phyloP scores from a whole-genome alignment of 768 basidiomycete genomes.

The Cyclocybe aegerita region DNA sequence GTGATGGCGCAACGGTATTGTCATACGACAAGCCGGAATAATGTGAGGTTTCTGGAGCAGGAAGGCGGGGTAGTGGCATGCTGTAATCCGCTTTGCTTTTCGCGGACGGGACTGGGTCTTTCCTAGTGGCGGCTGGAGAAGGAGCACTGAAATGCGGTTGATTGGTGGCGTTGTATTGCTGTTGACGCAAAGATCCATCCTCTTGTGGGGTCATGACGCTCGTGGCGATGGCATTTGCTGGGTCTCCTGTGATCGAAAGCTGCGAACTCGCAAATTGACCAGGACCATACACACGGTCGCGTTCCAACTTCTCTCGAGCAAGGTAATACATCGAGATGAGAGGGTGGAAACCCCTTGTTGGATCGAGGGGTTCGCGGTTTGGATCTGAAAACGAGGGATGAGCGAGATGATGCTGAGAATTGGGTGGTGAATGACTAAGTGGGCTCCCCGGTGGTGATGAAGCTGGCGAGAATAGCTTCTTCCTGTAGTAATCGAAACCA shows the following conservation, averaged over 20 bases:
- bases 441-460: constrained; percentile 43
- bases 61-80: constrained; percentile 80
- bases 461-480: constrained; percentile 79
- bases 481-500: constrained; percentile 91
- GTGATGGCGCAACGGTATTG: constrained; percentile 51
- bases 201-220: constrained; percentile 22
- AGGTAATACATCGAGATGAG: constrained; percentile 96
- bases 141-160: constrained; percentile 28
- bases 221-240: constrained; percentile 11
- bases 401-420: constrained; percentile 56
- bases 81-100: constrained; percentile 65
- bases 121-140: constrained; percentile 18
- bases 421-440: constrained; percentile 53
- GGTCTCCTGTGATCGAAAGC: constrained; percentile 50
- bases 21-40: constrained; percentile 85
- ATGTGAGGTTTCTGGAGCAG: constrained; percentile 79
- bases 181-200: constrained; percentile 17
- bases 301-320: constrained; percentile 91
- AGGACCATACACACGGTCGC: constrained; percentile 90
- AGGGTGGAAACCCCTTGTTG: constrained; percentile 91
- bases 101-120: constrained; percentile 24
- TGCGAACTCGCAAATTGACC: constrained; percentile 95
- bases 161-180: constrained; percentile 17
- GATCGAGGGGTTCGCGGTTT: constrained; percentile 64
- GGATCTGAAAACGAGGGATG: constrained; percentile 44